Percentiles rank a stretch among this genome's conserved stretches.
phyloP scores from a whole-genome alignment of 2,329 filamentous ascomycete species.

The Lachnellula occidentalis region DNA sequence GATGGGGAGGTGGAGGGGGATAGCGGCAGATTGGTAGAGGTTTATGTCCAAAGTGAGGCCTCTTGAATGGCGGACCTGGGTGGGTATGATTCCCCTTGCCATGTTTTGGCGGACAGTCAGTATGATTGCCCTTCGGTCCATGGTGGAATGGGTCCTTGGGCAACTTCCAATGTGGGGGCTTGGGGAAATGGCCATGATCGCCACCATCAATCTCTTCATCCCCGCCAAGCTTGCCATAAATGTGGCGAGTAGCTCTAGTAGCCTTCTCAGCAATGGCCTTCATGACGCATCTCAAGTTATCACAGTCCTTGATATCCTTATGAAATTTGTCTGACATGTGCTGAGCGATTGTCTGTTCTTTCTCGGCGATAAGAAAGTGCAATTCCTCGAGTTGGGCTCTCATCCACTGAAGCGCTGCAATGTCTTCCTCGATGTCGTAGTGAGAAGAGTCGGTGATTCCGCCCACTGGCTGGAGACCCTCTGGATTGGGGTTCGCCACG shows the following conservation, averaged over 20 bases:
- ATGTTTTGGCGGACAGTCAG: constrained; percentile 10
- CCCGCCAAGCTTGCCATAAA: constrained; percentile 30
- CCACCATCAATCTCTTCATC: constrained; percentile 14
- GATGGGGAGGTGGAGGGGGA: constrained; percentile 21
- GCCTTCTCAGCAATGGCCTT: constrained; percentile 36
- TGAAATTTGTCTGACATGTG: constrained; percentile 35
- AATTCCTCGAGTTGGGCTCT: constrained; percentile 38
- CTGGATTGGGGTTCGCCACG: constrained; percentile 16
- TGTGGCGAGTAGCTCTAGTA: constrained; percentile 31
- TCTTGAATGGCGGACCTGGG: constrained; percentile 19
- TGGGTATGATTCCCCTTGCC: constrained; percentile 22
- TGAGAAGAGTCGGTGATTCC: constrained; percentile 11
- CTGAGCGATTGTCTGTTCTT: constrained; percentile 31
- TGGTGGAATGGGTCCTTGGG: constrained; percentile 12
- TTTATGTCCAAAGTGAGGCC: constrained; percentile 21
- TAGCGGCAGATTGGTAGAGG: constrained; percentile 28
- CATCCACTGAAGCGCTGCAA: constrained; percentile 42
- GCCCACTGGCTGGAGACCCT: constrained; percentile 12
- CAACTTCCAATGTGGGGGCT: constrained; percentile 11
- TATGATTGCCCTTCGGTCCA: not conserved
- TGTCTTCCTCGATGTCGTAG: constrained; percentile 36
- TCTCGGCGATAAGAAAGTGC: constrained; percentile 38
- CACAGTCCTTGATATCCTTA: constrained; percentile 33
- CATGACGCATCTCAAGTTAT: constrained; percentile 40
- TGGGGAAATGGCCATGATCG: constrained; percentile 15